Conservation (phyloP, 2,329 filamentous ascomycete species). For the Ascomycota sp. region DNA sequence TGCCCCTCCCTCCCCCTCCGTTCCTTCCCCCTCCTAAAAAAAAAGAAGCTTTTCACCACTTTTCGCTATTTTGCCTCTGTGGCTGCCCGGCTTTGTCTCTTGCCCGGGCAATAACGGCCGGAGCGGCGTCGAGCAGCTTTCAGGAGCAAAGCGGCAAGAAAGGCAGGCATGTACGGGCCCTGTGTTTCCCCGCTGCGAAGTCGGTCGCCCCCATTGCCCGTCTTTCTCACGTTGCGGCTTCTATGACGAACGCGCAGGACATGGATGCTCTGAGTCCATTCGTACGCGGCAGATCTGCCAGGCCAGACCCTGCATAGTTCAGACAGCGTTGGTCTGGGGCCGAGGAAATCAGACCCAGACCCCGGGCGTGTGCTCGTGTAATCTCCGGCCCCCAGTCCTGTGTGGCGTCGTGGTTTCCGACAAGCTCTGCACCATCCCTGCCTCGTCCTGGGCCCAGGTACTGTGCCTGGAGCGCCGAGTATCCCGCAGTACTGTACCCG, state of each 20-base stretch:
- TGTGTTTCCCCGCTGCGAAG: no score
- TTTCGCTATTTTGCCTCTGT: no score
- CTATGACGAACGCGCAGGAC: neutral
- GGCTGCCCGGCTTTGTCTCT: no score
- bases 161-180: no score
- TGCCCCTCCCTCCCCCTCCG: no score
- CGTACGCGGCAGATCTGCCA: conserved; percentile 1
- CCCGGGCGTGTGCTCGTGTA: conserved; percentile 5
- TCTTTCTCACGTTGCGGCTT: neutral
- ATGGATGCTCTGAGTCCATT: neutral
- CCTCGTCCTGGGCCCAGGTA: conserved; percentile 3
- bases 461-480: conserved; percentile 5
- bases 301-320: conserved; percentile 1
- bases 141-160: no score
- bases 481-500: conserved; percentile 6
- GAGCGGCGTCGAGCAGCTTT: no score
- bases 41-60: no score
- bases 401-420: conserved; percentile 8
- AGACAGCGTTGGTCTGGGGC: conserved; percentile 2
- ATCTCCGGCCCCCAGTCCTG: conserved; percentile 5
- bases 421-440: conserved; percentile 5
- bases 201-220: neutral
- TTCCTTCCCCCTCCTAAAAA: no score
- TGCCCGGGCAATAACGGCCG: no score
- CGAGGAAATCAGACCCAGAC: conserved; percentile 2